Evolutionary conservation across 2,329 filamentous ascomycete species (phyloP).

Genomic region (Alternaria triticina): DNA sequence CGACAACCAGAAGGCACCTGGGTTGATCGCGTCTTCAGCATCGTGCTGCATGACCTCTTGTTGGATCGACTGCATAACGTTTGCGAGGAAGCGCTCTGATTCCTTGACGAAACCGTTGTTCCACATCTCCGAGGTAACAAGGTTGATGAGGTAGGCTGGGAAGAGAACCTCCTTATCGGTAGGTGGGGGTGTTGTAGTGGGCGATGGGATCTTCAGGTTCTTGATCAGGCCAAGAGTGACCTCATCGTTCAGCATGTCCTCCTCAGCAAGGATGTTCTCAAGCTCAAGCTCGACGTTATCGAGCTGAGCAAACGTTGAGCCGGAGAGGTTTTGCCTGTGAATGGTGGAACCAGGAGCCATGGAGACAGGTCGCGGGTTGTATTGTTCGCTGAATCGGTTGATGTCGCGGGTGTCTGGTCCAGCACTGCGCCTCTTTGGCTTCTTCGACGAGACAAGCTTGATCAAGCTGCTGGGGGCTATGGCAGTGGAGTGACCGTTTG

Average conservation of each 20-base stretch:
- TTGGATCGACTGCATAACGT: slow-evolving; percentile 99
- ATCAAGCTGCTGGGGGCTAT: slow-evolving; percentile 74
- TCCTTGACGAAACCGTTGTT: slow-evolving; percentile 99
- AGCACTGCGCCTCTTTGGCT: slow-evolving; percentile 91
- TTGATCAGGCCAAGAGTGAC: slow-evolving; percentile 95
- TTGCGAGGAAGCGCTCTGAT: slow-evolving; percentile 96
- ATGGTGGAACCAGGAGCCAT: slow-evolving; percentile 78
- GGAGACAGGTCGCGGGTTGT: slow-evolving; percentile 93
- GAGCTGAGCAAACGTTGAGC: slow-evolving; percentile 77
- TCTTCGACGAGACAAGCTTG: slow-evolving; percentile 96
- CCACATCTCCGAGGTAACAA: slow-evolving; percentile 99
- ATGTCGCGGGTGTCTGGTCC: slow-evolving; percentile 83
- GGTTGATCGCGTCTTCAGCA: slow-evolving; percentile 95
- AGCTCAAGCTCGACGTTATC: slow-evolving; percentile 96
- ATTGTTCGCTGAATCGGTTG: slow-evolving; percentile 89
- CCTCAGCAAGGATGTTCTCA: slow-evolving; percentile 90
- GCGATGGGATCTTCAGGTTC: slow-evolving; percentile 94
- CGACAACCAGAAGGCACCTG: slow-evolving; percentile 97
- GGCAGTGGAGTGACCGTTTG: slow-evolving; percentile 65
- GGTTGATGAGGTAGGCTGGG: slow-evolving; percentile 97
- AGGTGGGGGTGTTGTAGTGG: slow-evolving; percentile 83
- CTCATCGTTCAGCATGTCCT: slow-evolving; percentile 95
- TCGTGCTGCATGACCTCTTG: slow-evolving; percentile 99
- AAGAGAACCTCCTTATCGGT: slow-evolving; percentile 99
- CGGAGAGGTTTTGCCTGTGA: slow-evolving; percentile 74